These are phyloP conservation scores for Aureobasidium sp. DNA, from an alignment of 2,329 filamentous ascomycete species.

Conservation along the genomic window DNA sequence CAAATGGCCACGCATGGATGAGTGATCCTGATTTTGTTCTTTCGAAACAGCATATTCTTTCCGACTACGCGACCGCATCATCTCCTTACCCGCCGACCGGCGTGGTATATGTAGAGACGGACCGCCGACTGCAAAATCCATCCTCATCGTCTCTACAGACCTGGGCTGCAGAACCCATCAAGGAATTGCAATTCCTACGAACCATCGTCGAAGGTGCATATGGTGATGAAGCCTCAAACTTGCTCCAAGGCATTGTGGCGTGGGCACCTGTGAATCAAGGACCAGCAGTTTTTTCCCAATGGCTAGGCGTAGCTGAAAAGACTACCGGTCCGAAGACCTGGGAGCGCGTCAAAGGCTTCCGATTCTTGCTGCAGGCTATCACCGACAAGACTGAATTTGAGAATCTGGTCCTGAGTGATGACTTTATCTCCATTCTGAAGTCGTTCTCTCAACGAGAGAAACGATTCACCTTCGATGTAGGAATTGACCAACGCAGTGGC, in stretches of 20 bases:
- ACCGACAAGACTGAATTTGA: conserved; percentile 30
- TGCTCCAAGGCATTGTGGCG: conserved; percentile 65
- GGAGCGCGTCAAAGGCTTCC: conserved; percentile 65
- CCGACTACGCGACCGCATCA: conserved; percentile 30
- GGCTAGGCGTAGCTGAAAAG: conserved; percentile 55
- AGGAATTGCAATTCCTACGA: conserved; percentile 64
- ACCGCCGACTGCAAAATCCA: conserved; percentile 45
- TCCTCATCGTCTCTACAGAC: conserved; percentile 26
- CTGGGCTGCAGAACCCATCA: conserved; percentile 62
- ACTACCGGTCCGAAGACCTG: conserved; percentile 56
- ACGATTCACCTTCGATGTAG: conserved; percentile 71
- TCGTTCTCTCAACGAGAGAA: conserved; percentile 50
- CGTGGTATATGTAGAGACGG: conserved; percentile 78
- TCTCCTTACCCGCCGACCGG: conserved; percentile 37
- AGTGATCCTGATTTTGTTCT: conserved; percentile 49
- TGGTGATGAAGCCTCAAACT: conserved; percentile 37
- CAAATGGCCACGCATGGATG: conserved; percentile 64
- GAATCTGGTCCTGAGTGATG: conserved; percentile 27
- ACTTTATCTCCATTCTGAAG: conserved; percentile 45
- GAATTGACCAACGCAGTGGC: conserved; percentile 70
- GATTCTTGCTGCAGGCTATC: conserved; percentile 66
- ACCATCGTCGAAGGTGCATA: conserved; percentile 52
- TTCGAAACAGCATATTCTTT: conserved; percentile 52
- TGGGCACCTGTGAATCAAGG: conserved; percentile 79
- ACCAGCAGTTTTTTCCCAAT: conserved; percentile 51